Percentiles rank a stretch among this genome's conserved stretches.
Evolutionary conservation across 2,329 filamentous ascomycete species (phyloP).

Genomic region (Neoascochyta sp.): DNA sequence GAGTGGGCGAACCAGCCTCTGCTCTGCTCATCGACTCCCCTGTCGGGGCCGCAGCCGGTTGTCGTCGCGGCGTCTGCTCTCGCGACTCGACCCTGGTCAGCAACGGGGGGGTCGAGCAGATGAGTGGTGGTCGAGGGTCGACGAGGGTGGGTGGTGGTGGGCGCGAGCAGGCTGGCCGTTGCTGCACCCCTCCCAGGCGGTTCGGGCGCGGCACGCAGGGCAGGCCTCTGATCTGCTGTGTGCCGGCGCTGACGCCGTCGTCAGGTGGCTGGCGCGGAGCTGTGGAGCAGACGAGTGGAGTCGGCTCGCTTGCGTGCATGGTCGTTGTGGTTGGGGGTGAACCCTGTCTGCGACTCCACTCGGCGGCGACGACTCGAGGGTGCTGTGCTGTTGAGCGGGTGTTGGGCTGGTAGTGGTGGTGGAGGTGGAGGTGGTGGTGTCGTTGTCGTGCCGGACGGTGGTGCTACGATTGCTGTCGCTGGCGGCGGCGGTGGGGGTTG

Average conservation of each 20-base stretch:
- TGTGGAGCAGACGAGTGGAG: too few species aligned
- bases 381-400: too few species aligned
- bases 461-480: too few species aligned
- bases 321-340: slow-evolving; percentile 10
- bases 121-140: slow-evolving; percentile 5
- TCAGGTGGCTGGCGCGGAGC: slow-evolving; percentile 32
- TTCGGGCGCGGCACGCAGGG: slow-evolving; percentile 11
- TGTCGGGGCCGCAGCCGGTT: slow-evolving; percentile 37
- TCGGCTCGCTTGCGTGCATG: slow-evolving; percentile 36
- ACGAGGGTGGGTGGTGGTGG: slow-evolving; percentile 6
- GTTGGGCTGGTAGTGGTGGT: too few species aligned
- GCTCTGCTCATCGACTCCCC: slow-evolving; percentile 37
- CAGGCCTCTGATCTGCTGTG: slow-evolving; percentile 16
- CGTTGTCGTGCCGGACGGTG: too few species aligned
- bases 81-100: too few species aligned
- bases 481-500: too few species aligned
- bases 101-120: too few species aligned
- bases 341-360: too few species aligned
- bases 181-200: slow-evolving; percentile 9
- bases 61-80: too few species aligned
- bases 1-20: slow-evolving; percentile 28
- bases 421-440: too few species aligned
- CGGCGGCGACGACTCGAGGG: too few species aligned
- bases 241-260: slow-evolving; percentile 14
- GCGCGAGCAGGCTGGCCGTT: slow-evolving; percentile 13